Percentiles rank a stretch among this genome's conserved stretches.
These are phyloP conservation scores for Adiantum capillusveneris DNA, from an alignment of 75 land plant species.

Conservation along the genomic window DNA sequence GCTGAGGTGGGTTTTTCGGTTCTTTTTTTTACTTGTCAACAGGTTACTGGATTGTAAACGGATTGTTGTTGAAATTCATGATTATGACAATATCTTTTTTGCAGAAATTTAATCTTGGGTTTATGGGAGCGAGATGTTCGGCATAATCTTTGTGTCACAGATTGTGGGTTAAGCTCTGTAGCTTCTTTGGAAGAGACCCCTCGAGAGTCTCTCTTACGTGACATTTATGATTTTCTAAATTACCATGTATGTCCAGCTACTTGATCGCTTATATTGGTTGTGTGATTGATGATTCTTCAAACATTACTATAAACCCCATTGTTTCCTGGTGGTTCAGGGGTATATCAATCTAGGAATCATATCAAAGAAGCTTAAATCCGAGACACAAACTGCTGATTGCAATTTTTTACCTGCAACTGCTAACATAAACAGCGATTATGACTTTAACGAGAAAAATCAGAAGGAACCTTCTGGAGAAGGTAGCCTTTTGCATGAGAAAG, in stretches of 20 bases:
- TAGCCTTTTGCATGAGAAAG: slow-evolving; percentile 2
- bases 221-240: slow-evolving; percentile 76
- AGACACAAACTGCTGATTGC: neutral
- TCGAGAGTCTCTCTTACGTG: slow-evolving; percentile 62
- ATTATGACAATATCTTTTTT: neutral
- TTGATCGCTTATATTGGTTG: too few relatives aligned
- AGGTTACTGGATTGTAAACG: too few relatives aligned
- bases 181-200: slow-evolving; percentile 48
- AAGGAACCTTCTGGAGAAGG: neutral
- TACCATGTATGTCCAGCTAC: slow-evolving; percentile 56
- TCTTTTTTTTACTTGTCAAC: too few relatives aligned
- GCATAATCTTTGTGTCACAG: slow-evolving; percentile 52
- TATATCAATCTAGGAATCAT: slow-evolving; percentile 87
- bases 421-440: neutral
- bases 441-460: slow-evolving; percentile 1
- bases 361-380: slow-evolving; percentile 27
- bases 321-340: slow-evolving; percentile 48
- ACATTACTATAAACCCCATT: too few relatives aligned
- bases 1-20: too few relatives aligned
- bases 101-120: slow-evolving; percentile 72
- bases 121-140: slow-evolving; percentile 84
- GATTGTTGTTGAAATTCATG: too few relatives aligned
- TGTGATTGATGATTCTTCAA: too few relatives aligned
- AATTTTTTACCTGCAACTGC: neutral
- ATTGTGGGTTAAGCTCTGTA: slow-evolving; percentile 55